Percentiles rank a stretch among this genome's conserved stretches.
Conservation (phyloP, 768 basidiomycete species). For the Lactifluus rugatus region DNA sequence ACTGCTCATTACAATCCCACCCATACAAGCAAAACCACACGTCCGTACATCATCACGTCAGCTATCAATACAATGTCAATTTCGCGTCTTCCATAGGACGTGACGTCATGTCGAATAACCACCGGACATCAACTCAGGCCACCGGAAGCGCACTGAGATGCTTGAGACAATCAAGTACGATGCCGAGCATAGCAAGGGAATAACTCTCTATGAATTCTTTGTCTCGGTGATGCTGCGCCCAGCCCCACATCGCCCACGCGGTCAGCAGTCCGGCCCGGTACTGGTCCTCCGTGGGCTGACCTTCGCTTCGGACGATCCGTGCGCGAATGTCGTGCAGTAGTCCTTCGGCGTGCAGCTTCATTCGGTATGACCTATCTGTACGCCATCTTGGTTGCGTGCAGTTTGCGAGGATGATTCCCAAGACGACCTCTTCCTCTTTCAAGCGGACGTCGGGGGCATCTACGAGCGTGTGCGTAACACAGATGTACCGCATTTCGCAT, state of each 20-base stretch:
- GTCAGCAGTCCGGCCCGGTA: not conserved
- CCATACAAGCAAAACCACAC: too few species aligned
- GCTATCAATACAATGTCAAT: not conserved
- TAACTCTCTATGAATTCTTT: slow-evolving; percentile 1
- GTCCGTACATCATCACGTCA: not conserved
- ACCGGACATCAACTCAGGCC: not conserved
- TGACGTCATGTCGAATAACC: not conserved
- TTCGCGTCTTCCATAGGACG: not conserved
- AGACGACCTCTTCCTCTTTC: not conserved
- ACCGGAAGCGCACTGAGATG: not conserved
- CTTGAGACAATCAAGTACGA: not conserved
- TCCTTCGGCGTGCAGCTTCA: not conserved
- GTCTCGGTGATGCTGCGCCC: slow-evolving; percentile 26
- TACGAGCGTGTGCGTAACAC: not conserved
- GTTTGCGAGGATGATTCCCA: not conserved
- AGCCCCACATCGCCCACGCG: not conserved
- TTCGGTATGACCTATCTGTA: not conserved
- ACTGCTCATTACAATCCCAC: too few species aligned
- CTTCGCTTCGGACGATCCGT: not conserved
- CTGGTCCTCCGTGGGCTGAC: not conserved
- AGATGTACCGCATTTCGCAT: not conserved
- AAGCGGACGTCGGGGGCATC: not conserved
- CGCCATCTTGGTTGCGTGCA: not conserved
- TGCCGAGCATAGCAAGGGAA: not conserved
- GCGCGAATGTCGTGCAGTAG: not conserved